Percentiles rank a stretch among this genome's conserved stretches.
These are phyloP conservation scores for Drosera capensis DNA, from an alignment of 148 eudicot genomes.

Conservation along the genomic window DNA sequence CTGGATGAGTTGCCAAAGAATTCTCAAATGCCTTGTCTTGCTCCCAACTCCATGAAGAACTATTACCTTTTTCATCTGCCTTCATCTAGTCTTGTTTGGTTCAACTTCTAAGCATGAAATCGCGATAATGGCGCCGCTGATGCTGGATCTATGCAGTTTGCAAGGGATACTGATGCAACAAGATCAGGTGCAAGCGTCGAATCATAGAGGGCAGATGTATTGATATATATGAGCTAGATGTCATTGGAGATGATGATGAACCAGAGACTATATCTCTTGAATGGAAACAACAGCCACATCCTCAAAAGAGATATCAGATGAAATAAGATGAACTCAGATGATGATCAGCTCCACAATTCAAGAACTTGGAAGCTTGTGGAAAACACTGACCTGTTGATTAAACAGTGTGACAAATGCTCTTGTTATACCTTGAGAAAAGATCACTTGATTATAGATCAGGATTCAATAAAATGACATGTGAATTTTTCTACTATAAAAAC, in stretches of 20 bases:
- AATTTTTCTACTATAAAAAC: too few species aligned
- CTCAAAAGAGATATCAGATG: not conserved
- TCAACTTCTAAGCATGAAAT: too few species aligned
- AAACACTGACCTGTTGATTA: constrained; percentile 36
- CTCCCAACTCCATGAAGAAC: constrained; percentile 26
- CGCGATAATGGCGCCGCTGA: too few species aligned
- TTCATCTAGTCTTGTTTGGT: constrained; percentile 12
- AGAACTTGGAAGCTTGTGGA: constrained; percentile 27
- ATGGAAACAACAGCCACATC: not conserved
- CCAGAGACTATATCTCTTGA: not conserved
- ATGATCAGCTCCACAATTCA: constrained; percentile 6
- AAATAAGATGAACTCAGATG: not conserved
- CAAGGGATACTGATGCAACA: too few species aligned
- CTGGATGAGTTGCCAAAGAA: constrained; percentile 20
- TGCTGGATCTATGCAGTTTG: too few species aligned
- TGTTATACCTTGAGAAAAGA: not conserved
- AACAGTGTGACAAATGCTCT: constrained; percentile 27
- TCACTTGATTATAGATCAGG: not conserved
- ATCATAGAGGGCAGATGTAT: not conserved
- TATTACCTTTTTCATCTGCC: constrained; percentile 4
- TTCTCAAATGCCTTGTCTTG: constrained; percentile 39
- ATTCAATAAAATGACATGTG: not conserved
- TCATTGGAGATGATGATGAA: not conserved
- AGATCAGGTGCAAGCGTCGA: too few species aligned
- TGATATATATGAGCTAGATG: not conserved